A percentile compares a stretch with the other conserved stretches of the same genome.
Conservation (phyloP, 495 filamentous ascomycete genomes). For the Talaromyces proteolyticus region DNA sequence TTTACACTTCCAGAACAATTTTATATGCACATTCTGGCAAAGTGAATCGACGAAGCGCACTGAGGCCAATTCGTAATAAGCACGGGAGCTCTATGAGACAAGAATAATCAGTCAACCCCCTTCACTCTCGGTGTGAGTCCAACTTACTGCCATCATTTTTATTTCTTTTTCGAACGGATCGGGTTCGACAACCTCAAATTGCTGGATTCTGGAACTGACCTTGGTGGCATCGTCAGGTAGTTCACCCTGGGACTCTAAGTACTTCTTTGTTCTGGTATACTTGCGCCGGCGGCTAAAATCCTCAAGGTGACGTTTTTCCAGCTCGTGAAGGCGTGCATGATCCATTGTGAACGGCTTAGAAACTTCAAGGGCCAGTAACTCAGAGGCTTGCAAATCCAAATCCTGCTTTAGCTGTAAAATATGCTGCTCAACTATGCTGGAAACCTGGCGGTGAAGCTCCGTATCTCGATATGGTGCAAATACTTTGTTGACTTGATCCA, state of each 20-base stretch:
- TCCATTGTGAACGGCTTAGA: constrained; percentile 33
- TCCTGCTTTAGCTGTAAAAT: constrained; percentile 14
- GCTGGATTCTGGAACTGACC: constrained; percentile 12
- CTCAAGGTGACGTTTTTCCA: constrained; percentile 6
- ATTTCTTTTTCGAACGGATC: constrained; percentile 43
- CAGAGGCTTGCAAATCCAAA: constrained; percentile 15
- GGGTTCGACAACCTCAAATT: constrained; percentile 23
- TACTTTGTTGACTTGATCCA: constrained; percentile 21
- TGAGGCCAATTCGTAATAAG: constrained; percentile 49
- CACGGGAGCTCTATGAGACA: constrained; percentile 35
- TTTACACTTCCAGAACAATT: constrained; percentile 36
- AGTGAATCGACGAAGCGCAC: constrained; percentile 43
- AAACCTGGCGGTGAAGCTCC: constrained; percentile 22
- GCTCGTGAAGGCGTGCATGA: constrained; percentile 11
- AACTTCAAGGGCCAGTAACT: constrained; percentile 22
- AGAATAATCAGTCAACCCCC: too few species aligned
- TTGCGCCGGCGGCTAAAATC: constrained; percentile 9
- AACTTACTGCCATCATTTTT: constrained; percentile 45
- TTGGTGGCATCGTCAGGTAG: neutral
- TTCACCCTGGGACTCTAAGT: constrained; percentile 7
- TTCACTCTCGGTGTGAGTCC: too few species aligned
- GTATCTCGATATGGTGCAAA: constrained; percentile 33
- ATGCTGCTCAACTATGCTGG: constrained; percentile 21
- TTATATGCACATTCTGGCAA: constrained; percentile 36
- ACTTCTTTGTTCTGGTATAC: constrained; percentile 10